Percentiles rank a stretch among this genome's conserved stretches.
These are phyloP conservation scores for Xylariaceae sp. DNA, from an alignment of 2,329 filamentous ascomycete genomes.

Conservation along the genomic window DNA sequence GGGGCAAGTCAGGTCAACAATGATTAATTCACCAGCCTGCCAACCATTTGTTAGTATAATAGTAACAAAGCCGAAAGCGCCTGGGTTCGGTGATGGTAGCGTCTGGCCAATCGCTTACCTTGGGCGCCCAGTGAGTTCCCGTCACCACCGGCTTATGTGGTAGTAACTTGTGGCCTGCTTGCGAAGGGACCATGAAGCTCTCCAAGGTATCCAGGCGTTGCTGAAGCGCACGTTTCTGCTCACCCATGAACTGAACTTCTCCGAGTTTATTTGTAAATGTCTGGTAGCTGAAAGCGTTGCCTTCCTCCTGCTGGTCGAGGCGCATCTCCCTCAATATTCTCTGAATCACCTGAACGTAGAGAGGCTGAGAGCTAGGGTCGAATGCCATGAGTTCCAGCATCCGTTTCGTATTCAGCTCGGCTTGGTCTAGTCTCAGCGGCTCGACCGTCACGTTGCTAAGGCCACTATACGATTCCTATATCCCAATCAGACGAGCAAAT, in stretches of 20 bases:
- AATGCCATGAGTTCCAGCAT: slow-evolving; percentile 59
- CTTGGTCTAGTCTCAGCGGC: slow-evolving; percentile 45
- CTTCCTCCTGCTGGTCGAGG: slow-evolving; percentile 36
- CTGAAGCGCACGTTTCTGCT: slow-evolving; percentile 50
- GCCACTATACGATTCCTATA: slow-evolving; percentile 36
- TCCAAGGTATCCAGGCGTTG: slow-evolving; percentile 59
- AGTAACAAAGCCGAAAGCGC: too few species aligned
- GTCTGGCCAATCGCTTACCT: slow-evolving; percentile 16
- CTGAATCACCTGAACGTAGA: slow-evolving; percentile 53
- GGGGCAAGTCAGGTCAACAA: slow-evolving; percentile 68
- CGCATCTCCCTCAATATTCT: slow-evolving; percentile 54
- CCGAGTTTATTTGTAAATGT: slow-evolving; percentile 39
- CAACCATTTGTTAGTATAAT: not conserved
- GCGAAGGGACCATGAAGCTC: slow-evolving; percentile 48
- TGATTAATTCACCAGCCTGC: slow-evolving; percentile 50
- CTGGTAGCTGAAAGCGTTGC: slow-evolving; percentile 43
- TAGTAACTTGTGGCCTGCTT: slow-evolving; percentile 12
- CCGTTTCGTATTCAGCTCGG: slow-evolving; percentile 49
- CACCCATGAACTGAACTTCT: slow-evolving; percentile 36
- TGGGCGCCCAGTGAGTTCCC: slow-evolving; percentile 30
- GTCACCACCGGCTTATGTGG: not conserved
- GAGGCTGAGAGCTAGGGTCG: slow-evolving; percentile 38
- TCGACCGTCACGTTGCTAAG: slow-evolving; percentile 43
- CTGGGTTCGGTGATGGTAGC: not conserved
- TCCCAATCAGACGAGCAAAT: slow-evolving; percentile 2